Evolutionary conservation across 139 green algal genomes (phyloP).

Genomic region (Chlamydomonas sp.): DNA sequence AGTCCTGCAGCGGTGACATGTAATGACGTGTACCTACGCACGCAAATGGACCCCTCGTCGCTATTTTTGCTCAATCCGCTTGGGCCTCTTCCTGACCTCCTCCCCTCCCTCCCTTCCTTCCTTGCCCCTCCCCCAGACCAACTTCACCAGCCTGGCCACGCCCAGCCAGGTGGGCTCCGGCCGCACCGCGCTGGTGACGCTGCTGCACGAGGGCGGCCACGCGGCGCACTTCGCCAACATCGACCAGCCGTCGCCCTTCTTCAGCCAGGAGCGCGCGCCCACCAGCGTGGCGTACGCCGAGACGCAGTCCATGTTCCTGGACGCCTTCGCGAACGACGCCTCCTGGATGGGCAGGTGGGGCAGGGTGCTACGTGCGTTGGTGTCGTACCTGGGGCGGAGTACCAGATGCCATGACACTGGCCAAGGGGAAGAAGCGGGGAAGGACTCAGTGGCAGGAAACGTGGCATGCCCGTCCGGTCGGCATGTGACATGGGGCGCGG

Average conservation of each 20-base stretch:
- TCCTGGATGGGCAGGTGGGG: slow-evolving; percentile 81
- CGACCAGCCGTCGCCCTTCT: slow-evolving; percentile 80
- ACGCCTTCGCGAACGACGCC: slow-evolving; percentile 72
- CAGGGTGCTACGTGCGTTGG: background rate
- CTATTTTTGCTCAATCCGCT: too few relatives aligned
- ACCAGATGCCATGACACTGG: too few relatives aligned
- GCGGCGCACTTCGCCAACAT: slow-evolving; percentile 78
- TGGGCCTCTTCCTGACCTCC: too few relatives aligned
- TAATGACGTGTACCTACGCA: too few relatives aligned
- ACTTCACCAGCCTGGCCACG: slow-evolving; percentile 86
- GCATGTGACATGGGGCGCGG: too few relatives aligned
- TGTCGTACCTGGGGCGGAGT: background rate
- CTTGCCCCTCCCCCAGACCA: slow-evolving; percentile 42
- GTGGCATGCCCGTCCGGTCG: too few relatives aligned
- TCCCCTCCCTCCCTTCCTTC: background rate
- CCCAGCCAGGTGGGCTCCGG: slow-evolving; percentile 57
- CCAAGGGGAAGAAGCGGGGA: too few relatives aligned
- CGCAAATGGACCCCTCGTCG: too few relatives aligned
- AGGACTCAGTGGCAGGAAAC: too few relatives aligned
- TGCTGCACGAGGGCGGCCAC: slow-evolving; percentile 85
- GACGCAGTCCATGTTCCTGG: slow-evolving; percentile 78
- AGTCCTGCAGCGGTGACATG: too few relatives aligned
- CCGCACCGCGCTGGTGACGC: slow-evolving; percentile 80
- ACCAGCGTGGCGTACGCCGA: slow-evolving; percentile 84
- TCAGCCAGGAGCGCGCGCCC: slow-evolving; percentile 76